Conservation (phyloP, 495 filamentous ascomycete genomes). For the Lineolata rhizophorae region DNA sequence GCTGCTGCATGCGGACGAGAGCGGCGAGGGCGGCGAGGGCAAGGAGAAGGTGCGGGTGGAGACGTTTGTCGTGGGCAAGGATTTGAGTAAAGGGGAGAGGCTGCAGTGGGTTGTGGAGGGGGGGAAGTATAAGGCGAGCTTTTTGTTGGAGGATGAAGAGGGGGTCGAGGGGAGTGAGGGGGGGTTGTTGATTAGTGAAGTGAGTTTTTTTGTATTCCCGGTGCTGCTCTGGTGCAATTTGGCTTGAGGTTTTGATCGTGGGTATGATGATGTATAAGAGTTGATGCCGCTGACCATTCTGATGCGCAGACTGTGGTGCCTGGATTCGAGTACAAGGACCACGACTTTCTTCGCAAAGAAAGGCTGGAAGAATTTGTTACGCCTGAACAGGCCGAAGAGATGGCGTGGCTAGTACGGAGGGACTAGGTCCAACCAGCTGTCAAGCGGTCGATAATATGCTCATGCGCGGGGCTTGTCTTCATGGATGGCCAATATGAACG, state of each 20-base stretch:
- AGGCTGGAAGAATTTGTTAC: conserved; percentile 26
- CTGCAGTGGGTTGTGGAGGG: conserved; percentile 50
- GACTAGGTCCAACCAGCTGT: too few relatives aligned
- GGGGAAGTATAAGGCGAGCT: conserved; percentile 38
- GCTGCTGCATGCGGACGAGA: conserved; percentile 30
- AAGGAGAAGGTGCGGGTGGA: conserved; percentile 27
- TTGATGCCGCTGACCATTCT: conserved; percentile 1
- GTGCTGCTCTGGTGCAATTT: too few relatives aligned
- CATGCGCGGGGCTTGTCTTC: too few relatives aligned
- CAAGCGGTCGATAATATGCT: too few relatives aligned
- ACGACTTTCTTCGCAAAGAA: conserved; percentile 31
- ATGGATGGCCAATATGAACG: too few relatives aligned
- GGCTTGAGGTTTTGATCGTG: too few relatives aligned
- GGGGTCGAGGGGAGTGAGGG: conserved; percentile 16
- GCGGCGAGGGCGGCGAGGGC: conserved; percentile 11
- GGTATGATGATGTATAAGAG: conserved; percentile 1
- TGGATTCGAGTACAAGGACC: conserved; percentile 40
- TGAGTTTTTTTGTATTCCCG: too few relatives aligned
- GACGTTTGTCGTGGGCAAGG: conserved; percentile 36
- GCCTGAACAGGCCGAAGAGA: conserved; percentile 22
- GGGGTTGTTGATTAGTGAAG: conserved; percentile 38
- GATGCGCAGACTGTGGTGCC: conserved; percentile 42
- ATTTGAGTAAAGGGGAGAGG: conserved; percentile 32
- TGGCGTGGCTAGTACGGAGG: conserved; percentile 28
- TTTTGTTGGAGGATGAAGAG: conserved; percentile 26